Conservation (phyloP, 305 asterid genomes). For the Lippia alba region DNA sequence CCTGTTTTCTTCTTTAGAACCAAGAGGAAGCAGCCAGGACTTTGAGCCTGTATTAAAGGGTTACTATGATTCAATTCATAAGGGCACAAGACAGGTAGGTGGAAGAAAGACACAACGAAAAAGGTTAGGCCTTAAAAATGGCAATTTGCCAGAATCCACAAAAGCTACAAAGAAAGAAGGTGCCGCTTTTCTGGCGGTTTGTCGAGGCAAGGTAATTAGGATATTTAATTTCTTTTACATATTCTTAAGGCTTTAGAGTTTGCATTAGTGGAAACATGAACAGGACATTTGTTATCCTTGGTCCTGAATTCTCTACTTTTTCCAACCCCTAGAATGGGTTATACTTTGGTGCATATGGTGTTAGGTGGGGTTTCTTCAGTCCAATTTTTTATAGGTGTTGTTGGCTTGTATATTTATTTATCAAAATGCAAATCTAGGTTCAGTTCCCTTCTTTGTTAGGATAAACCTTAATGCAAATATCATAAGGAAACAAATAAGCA, state of each 20-base stretch:
- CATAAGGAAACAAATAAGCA: not conserved
- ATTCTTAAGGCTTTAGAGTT: conserved; percentile 1
- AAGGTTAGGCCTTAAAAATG: conserved; percentile 54
- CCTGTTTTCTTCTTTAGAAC: conserved; percentile 59
- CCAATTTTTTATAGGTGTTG: not conserved
- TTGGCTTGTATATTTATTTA: not conserved
- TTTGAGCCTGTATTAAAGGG: conserved; percentile 71
- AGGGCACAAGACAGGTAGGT: conserved; percentile 46
- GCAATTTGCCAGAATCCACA: conserved; percentile 39
- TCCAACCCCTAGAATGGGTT: not conserved
- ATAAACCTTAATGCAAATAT: not conserved
- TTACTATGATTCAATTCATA: conserved; percentile 67
- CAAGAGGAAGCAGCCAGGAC: conserved; percentile 88
- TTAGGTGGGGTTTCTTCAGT: not conserved
- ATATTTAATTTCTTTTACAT: conserved; percentile 11
- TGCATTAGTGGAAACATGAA: conserved; percentile 1
- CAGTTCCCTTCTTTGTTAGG: not conserved
- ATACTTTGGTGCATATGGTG: not conserved
- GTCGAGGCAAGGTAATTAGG: conserved; percentile 91
- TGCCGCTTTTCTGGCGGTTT: conserved; percentile 95
- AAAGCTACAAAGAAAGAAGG: conserved; percentile 56
- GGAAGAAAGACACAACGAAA: conserved; percentile 67
- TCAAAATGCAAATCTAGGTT: not conserved
- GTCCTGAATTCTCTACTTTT: not conserved
- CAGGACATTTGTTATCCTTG: conserved; percentile 3